Percentiles rank a stretch among this genome's conserved stretches.
These are phyloP conservation scores for Stemphylium vesicarium DNA, from an alignment of 2,329 filamentous ascomycete species.

Conservation along the genomic window DNA sequence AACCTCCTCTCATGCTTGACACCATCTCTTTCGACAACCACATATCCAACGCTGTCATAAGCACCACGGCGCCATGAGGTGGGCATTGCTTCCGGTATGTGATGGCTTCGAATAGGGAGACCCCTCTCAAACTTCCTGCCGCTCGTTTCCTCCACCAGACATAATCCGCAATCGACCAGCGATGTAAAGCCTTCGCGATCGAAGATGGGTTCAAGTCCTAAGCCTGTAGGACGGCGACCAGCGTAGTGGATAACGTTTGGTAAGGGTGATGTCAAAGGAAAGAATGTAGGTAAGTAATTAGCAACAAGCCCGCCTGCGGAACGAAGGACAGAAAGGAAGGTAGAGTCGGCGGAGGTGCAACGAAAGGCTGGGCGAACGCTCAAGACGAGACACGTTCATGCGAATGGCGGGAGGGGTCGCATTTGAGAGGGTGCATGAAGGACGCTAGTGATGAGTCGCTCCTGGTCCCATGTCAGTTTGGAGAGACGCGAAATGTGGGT, in stretches of 20 bases:
- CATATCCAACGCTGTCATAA: constrained; percentile 35
- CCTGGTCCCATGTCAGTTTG: constrained; percentile 47
- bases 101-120: constrained; percentile 29
- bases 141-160: constrained; percentile 38
- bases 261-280: constrained; percentile 36
- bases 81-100: constrained; percentile 38
- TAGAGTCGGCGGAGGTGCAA: constrained; percentile 41
- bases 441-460: constrained; percentile 44
- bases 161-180: constrained; percentile 41
- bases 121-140: constrained; percentile 46
- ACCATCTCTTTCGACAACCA: constrained; percentile 36
- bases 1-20: constrained; percentile 19
- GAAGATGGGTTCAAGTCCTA: constrained; percentile 34
- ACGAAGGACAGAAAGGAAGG: constrained; percentile 42
- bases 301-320: constrained; percentile 48
- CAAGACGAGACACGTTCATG: constrained; percentile 45
- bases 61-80: constrained; percentile 28
- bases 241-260: constrained; percentile 22
- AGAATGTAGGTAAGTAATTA: constrained; percentile 44
- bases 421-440: constrained; percentile 49
- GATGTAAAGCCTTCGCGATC: constrained; percentile 20
- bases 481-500: constrained; percentile 32
- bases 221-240: constrained; percentile 46
- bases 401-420: constrained; percentile 36
- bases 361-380: constrained; percentile 45